Evolutionary conservation across 768 basidiomycete species (phyloP), one percentile per base, ranked within the genome.

Genomic region (Serendipita vermifera): DNA sequence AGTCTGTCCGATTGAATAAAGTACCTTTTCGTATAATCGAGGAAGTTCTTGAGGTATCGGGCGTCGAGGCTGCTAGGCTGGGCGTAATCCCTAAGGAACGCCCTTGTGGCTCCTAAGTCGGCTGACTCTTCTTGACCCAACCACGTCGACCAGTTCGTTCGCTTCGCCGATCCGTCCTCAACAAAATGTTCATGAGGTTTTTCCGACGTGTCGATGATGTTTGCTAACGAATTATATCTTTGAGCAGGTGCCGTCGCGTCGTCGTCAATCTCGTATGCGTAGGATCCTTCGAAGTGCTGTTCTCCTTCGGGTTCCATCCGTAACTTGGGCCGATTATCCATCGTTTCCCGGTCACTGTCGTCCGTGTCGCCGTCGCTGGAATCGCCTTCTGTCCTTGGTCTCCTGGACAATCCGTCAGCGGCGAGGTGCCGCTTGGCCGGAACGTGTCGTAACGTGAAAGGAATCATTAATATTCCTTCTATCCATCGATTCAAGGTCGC

Each of bases 401-500:
- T 54, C 35, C 68, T 57, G 1, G 72, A 75, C 5, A 75, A 55
- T 0, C 63, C 72, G 65, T 75, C 74, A 2, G 73, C 69, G 7
- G 66, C 72, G 51, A 55, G 56, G 48, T 69, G 68, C 3, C 58
- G 62, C 0, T 59, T 58, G 5, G 63, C 73, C 1, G 72, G 71
- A 0, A 75, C 65, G 57, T 75, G 73, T 0, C 62, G 38, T 0
- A 76, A 56, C 20, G 58, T 61, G 48, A 76, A 75, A 53, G 69
- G 56, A 38, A 71, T 75, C 20, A 69, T 36, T 2, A 71, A 55
- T 6, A 74, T 73, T 5, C 64, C 67, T 41, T 64, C 61, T 24
- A 75, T 72, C 74, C 73, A 75, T 14, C 66, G 57, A 55, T 75
- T 75, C 3, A 74, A 69, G 0, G 72, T 58, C 0, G 71, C 68